A percentile compares a stretch with the other conserved stretches of the same genome.
Evolutionary conservation across 2,329 filamentous ascomycete species (phyloP).

Genomic region (Exserohilum rostratum): DNA sequence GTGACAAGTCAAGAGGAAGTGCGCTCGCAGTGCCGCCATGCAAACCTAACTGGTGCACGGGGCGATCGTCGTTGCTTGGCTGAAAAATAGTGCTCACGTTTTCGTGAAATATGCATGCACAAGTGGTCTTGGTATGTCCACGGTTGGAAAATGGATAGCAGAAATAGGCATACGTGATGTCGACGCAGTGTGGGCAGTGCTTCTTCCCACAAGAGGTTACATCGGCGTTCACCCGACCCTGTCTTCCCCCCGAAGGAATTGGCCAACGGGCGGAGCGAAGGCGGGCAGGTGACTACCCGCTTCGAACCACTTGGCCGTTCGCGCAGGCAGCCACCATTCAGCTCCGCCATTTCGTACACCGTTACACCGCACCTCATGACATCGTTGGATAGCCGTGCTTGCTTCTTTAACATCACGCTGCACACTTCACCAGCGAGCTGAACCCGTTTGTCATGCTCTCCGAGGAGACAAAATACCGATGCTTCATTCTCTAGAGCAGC

Average conservation of each 20-base stretch:
- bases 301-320: too few species aligned
- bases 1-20: too few species aligned
- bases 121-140: background rate
- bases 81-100: background rate
- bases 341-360: background rate
- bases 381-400: background rate
- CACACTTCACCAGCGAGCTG: background rate
- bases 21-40: background rate
- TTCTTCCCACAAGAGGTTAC: background rate
- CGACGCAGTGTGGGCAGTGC: background rate
- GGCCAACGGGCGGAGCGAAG: too few species aligned
- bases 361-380: background rate
- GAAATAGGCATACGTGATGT: background rate
- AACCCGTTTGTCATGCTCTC: background rate
- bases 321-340: background rate
- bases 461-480: background rate
- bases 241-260: too few species aligned
- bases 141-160: background rate
- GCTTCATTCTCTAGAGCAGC: background rate
- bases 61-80: background rate
- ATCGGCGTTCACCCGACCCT: too few species aligned
- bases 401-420: background rate
- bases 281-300: too few species aligned
- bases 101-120: background rate
- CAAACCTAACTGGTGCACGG: background rate